Percentiles rank a stretch among this genome's conserved stretches.
Conservation (phyloP, 306 rosid genomes). For the Vicia faba region DNA sequence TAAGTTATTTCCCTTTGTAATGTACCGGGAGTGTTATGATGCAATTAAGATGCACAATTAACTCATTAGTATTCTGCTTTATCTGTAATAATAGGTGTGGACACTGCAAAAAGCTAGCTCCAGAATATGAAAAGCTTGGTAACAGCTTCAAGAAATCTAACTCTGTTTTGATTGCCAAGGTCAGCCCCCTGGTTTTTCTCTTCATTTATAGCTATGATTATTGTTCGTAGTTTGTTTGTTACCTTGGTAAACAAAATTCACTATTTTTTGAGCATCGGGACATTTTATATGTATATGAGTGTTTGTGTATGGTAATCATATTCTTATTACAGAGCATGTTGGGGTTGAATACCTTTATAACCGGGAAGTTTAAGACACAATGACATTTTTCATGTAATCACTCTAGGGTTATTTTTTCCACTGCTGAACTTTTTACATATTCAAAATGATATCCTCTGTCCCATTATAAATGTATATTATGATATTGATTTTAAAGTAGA, state of each 20-base stretch:
- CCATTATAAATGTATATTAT: background rate
- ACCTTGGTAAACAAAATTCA: background rate
- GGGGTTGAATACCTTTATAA: conserved; percentile 1
- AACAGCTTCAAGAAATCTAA: conserved; percentile 85
- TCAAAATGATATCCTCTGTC: background rate
- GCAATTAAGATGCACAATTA: background rate
- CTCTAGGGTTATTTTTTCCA: background rate
- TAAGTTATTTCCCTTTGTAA: background rate
- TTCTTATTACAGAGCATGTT: conserved; percentile 12
- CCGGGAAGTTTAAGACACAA: background rate
- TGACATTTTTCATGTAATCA: too few relatives aligned
- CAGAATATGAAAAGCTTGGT: conserved; percentile 88
- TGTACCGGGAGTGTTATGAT: conserved; percentile 12
- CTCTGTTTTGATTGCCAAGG: conserved; percentile 89
- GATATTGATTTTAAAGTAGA: background rate
- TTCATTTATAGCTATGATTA: conserved; percentile 14
- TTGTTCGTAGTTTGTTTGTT: conserved; percentile 1
- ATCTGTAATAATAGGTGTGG: conserved; percentile 74
- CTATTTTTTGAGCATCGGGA: conserved; percentile 2
- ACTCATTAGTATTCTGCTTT: background rate
- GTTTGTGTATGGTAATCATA: background rate
- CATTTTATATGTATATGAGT: conserved; percentile 16
- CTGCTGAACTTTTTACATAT: conserved; percentile 11
- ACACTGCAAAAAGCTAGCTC: conserved; percentile 98
- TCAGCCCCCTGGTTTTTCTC: conserved; percentile 35